Base-by-base conservation (phyloP, 768 basidiomycete genomes). In the Chalciporus sphaerocephalus region DNA sequence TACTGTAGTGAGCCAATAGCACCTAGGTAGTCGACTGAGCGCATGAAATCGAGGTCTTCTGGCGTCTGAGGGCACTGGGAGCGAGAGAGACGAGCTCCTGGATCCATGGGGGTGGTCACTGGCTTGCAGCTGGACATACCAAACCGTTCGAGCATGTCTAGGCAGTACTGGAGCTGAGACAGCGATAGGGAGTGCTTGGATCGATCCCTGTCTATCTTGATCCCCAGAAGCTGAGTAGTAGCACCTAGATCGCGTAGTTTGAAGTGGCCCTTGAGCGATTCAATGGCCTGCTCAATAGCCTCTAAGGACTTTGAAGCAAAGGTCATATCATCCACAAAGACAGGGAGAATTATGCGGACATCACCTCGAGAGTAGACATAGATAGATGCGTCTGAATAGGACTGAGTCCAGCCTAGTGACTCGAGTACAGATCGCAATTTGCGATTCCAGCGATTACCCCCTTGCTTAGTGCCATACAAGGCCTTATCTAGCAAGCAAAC, bases 401-500 rank as follows among this genome's bases (percentile, higher is more conserved):
- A 39, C 21, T 43, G 42, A 1, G 16, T 46, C 34, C 57, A 58
- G 7, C 58, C 53, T 11, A 65, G 38, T 11, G 45, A 34, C 8
- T 33, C 22, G 4, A 64, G 47, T 6, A 57, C 52, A 20, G 44
- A 27, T 18, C 53, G 23, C 30, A 65, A 50, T 34, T 58, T 59
- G 41, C 46, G 35, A 46, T 68, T 51, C 67, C 68, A 70, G 40
- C 28, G 40, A 16, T 58, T 55, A 8, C 63, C 60, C 6, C 58
- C 57, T 42, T 69, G 65, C 39, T 65, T 62, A 12, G 68, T 64
- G 15, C 68, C 62, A 54, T 71, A 71, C 28, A 30, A 32, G 30
- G 27, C 27, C n/a, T n/a, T n/a, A n/a, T n/a, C n/a, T n/a, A n/a
- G n/a, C n/a, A n/a, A n/a, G n/a, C n/a, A n/a, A n/a, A n/a, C n/a